Conservation (phyloP, 73 alveolate species). For the Stentor coeruleus region DNA sequence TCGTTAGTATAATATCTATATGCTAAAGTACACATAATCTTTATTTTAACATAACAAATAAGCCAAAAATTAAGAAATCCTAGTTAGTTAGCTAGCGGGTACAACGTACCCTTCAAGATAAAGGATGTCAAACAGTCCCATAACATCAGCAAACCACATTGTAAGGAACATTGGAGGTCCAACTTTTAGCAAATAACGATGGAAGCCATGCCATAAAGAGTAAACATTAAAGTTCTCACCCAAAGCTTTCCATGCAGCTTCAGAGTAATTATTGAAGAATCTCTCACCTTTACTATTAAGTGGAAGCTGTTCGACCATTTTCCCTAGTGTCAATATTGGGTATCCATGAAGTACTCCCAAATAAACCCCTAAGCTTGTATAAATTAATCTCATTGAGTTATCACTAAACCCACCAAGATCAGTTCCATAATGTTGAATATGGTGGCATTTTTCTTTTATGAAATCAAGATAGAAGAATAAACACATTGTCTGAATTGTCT, state of each 20-base stretch:
- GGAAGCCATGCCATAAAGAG: neutral
- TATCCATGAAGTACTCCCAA: neutral
- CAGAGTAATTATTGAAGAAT: slow-evolving; percentile 6
- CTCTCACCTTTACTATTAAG: slow-evolving; percentile 19
- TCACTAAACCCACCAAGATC: neutral
- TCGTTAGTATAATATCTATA: too few relatives aligned
- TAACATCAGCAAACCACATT: slow-evolving; percentile 15
- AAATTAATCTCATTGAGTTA: neutral
- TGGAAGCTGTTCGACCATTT: slow-evolving; percentile 19
- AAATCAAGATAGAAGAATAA: neutral
- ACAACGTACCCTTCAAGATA: neutral
- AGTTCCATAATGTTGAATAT: slow-evolving; percentile 7
- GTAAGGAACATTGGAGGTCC: slow-evolving; percentile 13
- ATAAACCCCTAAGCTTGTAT: neutral
- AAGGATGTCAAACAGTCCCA: neutral
- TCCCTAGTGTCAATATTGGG: neutral
- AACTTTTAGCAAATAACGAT: neutral
- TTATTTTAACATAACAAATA: too few relatives aligned
- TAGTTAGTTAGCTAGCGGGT: neutral
- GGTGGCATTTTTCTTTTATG: slow-evolving; percentile 9
- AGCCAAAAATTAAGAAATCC: too few relatives aligned
- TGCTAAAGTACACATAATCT: too few relatives aligned
- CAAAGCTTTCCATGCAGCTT: slow-evolving; percentile 14
- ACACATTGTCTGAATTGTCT: neutral
- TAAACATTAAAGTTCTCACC: neutral